Base-by-base conservation (phyloP, 768 basidiomycete species). In the Mrakia gelida region DNA sequence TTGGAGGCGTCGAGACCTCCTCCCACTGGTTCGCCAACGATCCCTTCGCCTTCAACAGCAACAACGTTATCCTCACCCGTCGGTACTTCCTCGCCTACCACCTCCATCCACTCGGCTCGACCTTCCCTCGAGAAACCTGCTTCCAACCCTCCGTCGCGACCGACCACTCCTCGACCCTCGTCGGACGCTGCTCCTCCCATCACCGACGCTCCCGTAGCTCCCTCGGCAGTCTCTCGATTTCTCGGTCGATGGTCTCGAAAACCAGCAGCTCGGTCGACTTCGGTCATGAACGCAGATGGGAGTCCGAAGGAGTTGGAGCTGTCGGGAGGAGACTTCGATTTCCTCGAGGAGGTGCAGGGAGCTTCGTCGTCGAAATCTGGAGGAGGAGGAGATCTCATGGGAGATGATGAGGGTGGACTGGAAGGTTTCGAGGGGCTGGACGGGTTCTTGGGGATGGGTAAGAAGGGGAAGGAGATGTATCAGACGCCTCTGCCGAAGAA, bases 141-240 rank as follows among this genome's bases (percentile, higher is more conserved):
- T n/a, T 52, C 49, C 28, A 59, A 59, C n/a, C 45, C 71, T 15
- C 30, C 71, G 43, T 52, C 52, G 23, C 45, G 52, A 30, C 71
- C 71, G 15, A 72, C 49, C 49, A 72, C 45, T 28, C 52, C 71
- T 56, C 67, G 49, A 2, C 63, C 68, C 41, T 52, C 49, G 1
- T 18, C 49, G 16, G 49, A 52, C 49, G 18, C 49, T 52, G 1
- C 26, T 28, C 38, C 65, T 18, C 67, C 62, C 13, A 28, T 52
- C 26, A 45, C 21, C 30, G 49, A 18, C 21, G 28, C 75, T 21
- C 38, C 75, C n/a, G 45, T 67, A 3, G 54, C 75, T 21, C 49
- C 76, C 34, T 72, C 76, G 0, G 77, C 43, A 23, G 77, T 78
- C 32, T 78, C 77, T 30, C 62, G 77, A 13, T 78, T 78, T 54